Base-by-base conservation (phyloP, 2,329 filamentous ascomycete genomes). In the Trichoderma hamatum region DNA sequence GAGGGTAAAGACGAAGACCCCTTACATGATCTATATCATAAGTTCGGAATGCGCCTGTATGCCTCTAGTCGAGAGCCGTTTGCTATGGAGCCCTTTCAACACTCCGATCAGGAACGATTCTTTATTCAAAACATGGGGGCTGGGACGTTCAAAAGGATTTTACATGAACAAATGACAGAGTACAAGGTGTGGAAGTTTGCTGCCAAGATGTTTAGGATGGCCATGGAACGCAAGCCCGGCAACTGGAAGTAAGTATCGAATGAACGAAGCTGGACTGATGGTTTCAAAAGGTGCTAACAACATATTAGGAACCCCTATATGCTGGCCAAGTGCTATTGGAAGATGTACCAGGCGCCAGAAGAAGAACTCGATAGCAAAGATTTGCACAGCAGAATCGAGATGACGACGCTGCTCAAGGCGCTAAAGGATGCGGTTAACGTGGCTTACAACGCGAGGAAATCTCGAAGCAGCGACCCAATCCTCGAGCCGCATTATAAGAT, bases 401-500 rank as follows among this genome's bases (percentile, higher is more conserved):
- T 80, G 72, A 73, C 81, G 46, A 77, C 76, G 10, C 76, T 89
- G 6, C 71, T 89, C n/a, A 73, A 78, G 3, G 81, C 84, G 0
- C 80, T 89, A 3, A 85, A 87, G 72, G 82, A 81, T 69, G 80
- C 85, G 1, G 80, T 88, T 24, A 76, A 84, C 66, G 81, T 86
- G 1, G 85, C 86, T 1, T 80, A 82, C 7, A 82, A 81, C 21
- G 78, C 86, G 34, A 84, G 85, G 32, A 88, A 88, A 71, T 85
- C 85, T 5, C 82, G 86, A 16, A 82, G 84, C 76, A 89, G 85
- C 24, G 93, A 97, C 70, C 93, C 92, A 0, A 90, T 96, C 28
- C 85, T 97, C 19, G 94, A 97, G 77, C 94, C 94, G 3, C 94
- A 97, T 77, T 97, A 96, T 83, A 97, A 97, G 80, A 90, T 97